phyloP scores from a whole-genome alignment of 164 flowering plant species.

The Echeveria elegans region DNA sequence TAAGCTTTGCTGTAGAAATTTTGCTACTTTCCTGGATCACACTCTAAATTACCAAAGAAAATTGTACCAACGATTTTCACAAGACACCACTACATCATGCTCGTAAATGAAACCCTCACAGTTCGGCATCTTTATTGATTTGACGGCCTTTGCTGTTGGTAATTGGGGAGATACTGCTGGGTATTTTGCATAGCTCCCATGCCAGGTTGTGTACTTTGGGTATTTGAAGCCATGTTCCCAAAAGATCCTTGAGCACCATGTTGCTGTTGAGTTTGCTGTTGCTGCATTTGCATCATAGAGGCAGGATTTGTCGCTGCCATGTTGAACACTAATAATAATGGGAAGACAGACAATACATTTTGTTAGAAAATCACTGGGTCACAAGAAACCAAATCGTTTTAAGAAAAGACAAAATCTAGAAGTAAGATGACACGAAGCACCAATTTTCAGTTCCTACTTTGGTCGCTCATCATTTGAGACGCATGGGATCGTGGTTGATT shows the following conservation, averaged over 20 bases:
- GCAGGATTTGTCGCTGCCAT: slow-evolving; percentile 60
- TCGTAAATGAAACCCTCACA: background rate
- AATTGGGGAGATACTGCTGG: slow-evolving; percentile 53
- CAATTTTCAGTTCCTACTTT: slow-evolving; percentile 38
- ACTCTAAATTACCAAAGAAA: background rate
- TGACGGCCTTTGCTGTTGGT: slow-evolving; percentile 67
- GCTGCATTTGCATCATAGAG: slow-evolving; percentile 58
- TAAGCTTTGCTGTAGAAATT: background rate
- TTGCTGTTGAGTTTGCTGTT: slow-evolving; percentile 39
- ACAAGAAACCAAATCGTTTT: background rate
- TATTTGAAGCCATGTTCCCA: slow-evolving; percentile 50
- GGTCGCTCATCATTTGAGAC: slow-evolving; percentile 70
- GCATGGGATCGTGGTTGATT: slow-evolving; percentile 60
- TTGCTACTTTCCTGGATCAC: background rate
- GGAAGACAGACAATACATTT: slow-evolving; percentile 1
- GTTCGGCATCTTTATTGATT: slow-evolving; percentile 35
- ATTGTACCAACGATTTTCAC: background rate
- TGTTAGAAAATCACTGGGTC: background rate
- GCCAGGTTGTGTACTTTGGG: slow-evolving; percentile 60
- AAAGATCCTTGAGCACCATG: slow-evolving; percentile 57
- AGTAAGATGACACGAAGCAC: background rate
- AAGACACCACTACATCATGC: background rate
- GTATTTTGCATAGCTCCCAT: slow-evolving; percentile 56
- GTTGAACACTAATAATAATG: slow-evolving; percentile 61
- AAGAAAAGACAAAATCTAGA: background rate